Evolutionary conservation across 2,329 filamentous ascomycete species (phyloP), one percentile per base, ranked within the genome.

Genomic region (Westerdykella ornata): DNA sequence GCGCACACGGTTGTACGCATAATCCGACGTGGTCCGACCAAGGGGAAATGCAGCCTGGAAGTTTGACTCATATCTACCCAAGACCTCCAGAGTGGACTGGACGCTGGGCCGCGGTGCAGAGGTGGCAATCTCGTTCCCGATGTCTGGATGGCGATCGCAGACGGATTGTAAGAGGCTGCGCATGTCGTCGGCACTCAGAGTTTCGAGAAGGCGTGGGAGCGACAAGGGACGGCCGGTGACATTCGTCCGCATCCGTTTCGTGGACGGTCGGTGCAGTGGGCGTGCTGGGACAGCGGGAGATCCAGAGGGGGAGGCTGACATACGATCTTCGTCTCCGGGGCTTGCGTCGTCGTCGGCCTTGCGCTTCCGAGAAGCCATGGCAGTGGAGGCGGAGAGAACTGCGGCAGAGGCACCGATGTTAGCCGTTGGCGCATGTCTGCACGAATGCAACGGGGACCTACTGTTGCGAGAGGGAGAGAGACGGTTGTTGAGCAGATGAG

Each of bases 1-100:
- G 54, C 84, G 87, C 41, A 97, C 86, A 54, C 92, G 81, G 63
- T 96, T 94, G 66, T 96, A 98, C 38, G 88, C 84, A 68, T 97
- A 97, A 65, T 97, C 90, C 32, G 88, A 88, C 44, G 81, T 86
- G 11, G 84, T 78, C 53, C 88, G 83, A 55, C 94, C 83, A 47
- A 83, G 87, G 0, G 92, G 92, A 54, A 94, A 88, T 1, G 90
- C 82, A 16, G 79, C 78, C 59, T 82, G 84, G 45, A 98, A 75
- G 42, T 78, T 78, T 9, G 81, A 75, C 62, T 94, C 84, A 65
- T 98, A 98, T 47, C 84, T 84, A 50, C 77, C 74, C 42, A 98
- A 72, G 7, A 97, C 86, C 34, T 83, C 76, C 17, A 97, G 73
- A 1, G 87, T 88, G 8, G 87, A 85, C 31, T 79, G 72, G 39